These are phyloP conservation scores for Solanum sitiens DNA, from an alignment of 257 asterid genomes.

Conservation along the genomic window DNA sequence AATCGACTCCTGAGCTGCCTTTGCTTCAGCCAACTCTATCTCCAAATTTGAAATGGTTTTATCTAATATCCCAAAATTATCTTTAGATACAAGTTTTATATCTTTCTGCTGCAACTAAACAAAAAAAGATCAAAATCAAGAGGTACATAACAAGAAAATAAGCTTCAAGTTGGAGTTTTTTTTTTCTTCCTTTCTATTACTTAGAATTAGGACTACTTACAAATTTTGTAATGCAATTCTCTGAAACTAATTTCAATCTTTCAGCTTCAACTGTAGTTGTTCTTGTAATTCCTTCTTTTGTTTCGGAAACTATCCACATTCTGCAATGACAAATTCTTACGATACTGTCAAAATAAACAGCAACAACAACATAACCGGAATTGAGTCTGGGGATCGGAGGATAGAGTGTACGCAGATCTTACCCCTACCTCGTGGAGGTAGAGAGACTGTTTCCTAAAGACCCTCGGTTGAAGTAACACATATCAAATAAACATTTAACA, in stretches of 20 bases:
- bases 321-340: slow-evolving; percentile 16
- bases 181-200: neutral
- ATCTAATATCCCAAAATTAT: slow-evolving; percentile 49
- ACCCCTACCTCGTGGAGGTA: fast-evolving
- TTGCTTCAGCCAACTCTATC: slow-evolving; percentile 84
- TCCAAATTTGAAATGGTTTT: slow-evolving; percentile 69
- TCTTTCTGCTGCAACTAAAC: slow-evolving; percentile 27
- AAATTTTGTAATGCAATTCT: slow-evolving; percentile 51
- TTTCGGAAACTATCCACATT: slow-evolving; percentile 48
- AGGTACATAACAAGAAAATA: neutral
- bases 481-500: no score
- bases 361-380: neutral
- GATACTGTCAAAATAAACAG: neutral
- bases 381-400: neutral
- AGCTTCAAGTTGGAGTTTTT: neutral
- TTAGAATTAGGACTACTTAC: slow-evolving; percentile 32
- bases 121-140: neutral
- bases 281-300: slow-evolving; percentile 50
- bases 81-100: slow-evolving; percentile 36
- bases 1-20: slow-evolving; percentile 60
- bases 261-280: slow-evolving; percentile 58
- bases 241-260: slow-evolving; percentile 55
- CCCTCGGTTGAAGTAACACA: no score
- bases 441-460: no score
- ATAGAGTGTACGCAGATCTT: no score